Base-by-base conservation (phyloP, 2,329 filamentous ascomycete species). In the Colletotrichum abscissum region DNA sequence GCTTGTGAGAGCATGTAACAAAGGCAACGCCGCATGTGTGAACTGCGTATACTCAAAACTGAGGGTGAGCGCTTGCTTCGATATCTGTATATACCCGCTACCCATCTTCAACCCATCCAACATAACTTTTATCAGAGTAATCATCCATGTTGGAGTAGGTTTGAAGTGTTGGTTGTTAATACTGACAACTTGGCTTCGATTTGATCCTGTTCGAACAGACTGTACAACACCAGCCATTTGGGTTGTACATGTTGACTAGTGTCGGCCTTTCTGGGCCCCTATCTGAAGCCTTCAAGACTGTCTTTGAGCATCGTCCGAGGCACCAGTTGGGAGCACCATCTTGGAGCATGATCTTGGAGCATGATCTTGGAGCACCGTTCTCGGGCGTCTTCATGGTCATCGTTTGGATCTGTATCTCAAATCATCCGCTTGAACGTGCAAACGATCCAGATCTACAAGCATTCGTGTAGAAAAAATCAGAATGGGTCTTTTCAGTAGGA, bases 1-100 rank as follows among this genome's bases (percentile, higher is more conserved):
- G 58, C n/a, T 59, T 14, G 59, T 63, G 58, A 63, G 55, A 30
- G 30, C n/a, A 8, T 12, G 24, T 19, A 19, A 59, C 69, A 72
- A 72, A 72, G 69, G 22, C 26, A 28, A 22, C 28, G 30, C n/a
- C 12, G 16, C 24, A 28, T 9, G 30, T 42, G 24, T 69, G 58
- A 63, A 26, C 6, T 52, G 52, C 46, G 9, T 16, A 28, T 19
- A 16, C n/a, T 22, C 16, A 9, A 7, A 62, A 19, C 7, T 24
- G 35, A 33, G 11, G 22, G 22, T 12, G 58, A 60, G 54, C 54
- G 35, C 54, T 49, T 58, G 42, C 54, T 59, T 42, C 9, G 28
- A 24, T 9, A 54, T 19, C 35, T 19, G 6, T 7, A 22, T 22
- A 19, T 66, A 8, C 19, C 28, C 11, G 5, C 38, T 14, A 16